phyloP scores from a whole-genome alignment of 2,329 filamentous ascomycete genomes.

The Calycina marina region DNA sequence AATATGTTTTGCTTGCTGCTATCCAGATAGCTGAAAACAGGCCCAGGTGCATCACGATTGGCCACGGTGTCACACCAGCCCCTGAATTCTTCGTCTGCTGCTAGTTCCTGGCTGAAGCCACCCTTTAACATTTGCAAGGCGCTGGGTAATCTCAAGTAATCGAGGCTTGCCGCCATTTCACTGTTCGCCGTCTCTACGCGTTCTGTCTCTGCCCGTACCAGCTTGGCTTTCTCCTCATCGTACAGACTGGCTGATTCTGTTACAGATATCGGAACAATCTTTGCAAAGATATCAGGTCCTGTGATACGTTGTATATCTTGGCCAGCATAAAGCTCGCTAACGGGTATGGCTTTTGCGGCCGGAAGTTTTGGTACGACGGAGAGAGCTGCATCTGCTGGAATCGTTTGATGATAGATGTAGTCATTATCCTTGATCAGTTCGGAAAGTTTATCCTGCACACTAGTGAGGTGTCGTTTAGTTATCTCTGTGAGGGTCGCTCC shows the following conservation, averaged over 20 bases:
- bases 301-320: slow-evolving; percentile 97
- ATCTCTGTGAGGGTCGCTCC: slow-evolving; percentile 62
- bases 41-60: slow-evolving; percentile 64
- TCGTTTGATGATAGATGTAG: slow-evolving; percentile 90
- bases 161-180: slow-evolving; percentile 89
- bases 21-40: slow-evolving; percentile 66
- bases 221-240: slow-evolving; percentile 95
- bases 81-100: slow-evolving; percentile 80
- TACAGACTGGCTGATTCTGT: slow-evolving; percentile 95
- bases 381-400: slow-evolving; percentile 74
- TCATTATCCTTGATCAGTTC: slow-evolving; percentile 86
- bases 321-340: slow-evolving; percentile 90
- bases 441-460: slow-evolving; percentile 65
- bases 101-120: slow-evolving; percentile 76
- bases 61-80: slow-evolving; percentile 90
- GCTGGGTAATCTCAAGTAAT: slow-evolving; percentile 81
- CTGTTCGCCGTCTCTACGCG: slow-evolving; percentile 83
- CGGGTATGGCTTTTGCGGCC: slow-evolving; percentile 91
- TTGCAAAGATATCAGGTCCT: slow-evolving; percentile 90
- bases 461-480: slow-evolving; percentile 66
- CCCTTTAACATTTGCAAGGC: slow-evolving; percentile 87
- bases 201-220: slow-evolving; percentile 86
- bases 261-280: slow-evolving; percentile 89
- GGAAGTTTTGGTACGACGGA: slow-evolving; percentile 77
- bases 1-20: slow-evolving; percentile 65